Evolutionary conservation across 202 grass and related monocot genomes (phyloP).

Genomic region (Brachypodium distachyon): DNA sequence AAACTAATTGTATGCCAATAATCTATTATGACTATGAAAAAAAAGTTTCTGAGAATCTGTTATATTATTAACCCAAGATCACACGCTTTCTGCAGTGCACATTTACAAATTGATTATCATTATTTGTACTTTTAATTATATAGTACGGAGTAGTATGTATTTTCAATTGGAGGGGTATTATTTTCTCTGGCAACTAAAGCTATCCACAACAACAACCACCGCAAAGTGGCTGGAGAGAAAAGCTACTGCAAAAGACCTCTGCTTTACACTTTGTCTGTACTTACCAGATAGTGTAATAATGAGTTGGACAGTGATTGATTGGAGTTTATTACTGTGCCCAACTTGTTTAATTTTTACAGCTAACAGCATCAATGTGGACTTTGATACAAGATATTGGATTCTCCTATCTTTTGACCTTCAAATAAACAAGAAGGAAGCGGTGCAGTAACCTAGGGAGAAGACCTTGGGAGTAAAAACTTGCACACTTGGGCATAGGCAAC

Average conservation of each 20-base stretch:
- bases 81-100: not conserved
- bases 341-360: constrained; percentile 3
- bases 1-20: not conserved
- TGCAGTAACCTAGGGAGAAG: constrained; percentile 20
- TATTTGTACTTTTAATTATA: too few species aligned
- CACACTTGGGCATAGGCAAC: constrained; percentile 13
- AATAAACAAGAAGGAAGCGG: constrained; percentile 25
- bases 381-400: constrained; percentile 44
- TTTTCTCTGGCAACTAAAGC: not conserved
- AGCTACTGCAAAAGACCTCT: not conserved
- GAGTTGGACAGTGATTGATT: not conserved
- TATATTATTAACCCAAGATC: not conserved
- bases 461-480: constrained; percentile 31
- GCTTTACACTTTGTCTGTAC: constrained; percentile 14
- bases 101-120: not conserved
- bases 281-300: not conserved
- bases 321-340: not conserved
- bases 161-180: not conserved
- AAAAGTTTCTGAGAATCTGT: not conserved
- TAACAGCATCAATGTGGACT: constrained; percentile 15
- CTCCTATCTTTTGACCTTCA: constrained; percentile 36
- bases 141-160: too few species aligned
- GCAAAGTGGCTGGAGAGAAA: not conserved
- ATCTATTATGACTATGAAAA: not conserved
- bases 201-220: not conserved